Percentiles rank a stretch among this genome's conserved stretches.
phyloP scores from a whole-genome alignment of 2,329 filamentous ascomycete genomes.

The Fusarium albidum region DNA sequence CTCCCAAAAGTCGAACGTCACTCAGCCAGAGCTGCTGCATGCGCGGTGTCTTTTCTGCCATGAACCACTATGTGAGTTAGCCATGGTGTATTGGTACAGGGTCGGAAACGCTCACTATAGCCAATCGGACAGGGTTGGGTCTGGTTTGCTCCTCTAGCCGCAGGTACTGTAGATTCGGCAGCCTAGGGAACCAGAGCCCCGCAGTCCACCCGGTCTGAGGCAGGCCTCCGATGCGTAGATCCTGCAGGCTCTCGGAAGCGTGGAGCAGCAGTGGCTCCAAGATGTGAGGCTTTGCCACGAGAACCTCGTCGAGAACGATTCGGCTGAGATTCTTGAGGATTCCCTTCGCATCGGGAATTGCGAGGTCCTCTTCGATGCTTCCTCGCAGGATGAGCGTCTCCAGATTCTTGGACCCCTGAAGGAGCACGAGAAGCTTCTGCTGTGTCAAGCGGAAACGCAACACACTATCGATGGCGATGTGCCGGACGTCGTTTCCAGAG shows the following conservation, averaged over 20 bases:
- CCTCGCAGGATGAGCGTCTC: constrained; percentile 37
- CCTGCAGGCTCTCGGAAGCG: constrained; percentile 34
- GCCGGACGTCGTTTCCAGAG: constrained; percentile 43
- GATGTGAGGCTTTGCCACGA: constrained; percentile 19
- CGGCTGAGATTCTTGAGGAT: constrained; percentile 33
- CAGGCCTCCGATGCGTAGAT: constrained; percentile 36
- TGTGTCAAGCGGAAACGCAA: constrained; percentile 42
- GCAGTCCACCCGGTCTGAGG: constrained; percentile 23
- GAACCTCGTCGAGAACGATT: constrained; percentile 35
- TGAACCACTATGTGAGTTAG: constrained; percentile 36
- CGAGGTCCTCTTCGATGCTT: constrained; percentile 27
- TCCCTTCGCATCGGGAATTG: constrained; percentile 28
- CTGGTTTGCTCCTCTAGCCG: constrained; percentile 38
- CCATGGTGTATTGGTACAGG: not conserved
- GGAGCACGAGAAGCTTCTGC: constrained; percentile 39
- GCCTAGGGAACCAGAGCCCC: constrained; percentile 22
- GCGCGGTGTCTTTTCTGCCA: constrained; percentile 39
- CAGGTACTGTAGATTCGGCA: constrained; percentile 43
- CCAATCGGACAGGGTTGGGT: constrained; percentile 23
- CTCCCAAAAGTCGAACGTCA: constrained; percentile 35
- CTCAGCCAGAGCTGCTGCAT: constrained; percentile 46
- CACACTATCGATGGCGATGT: constrained; percentile 40
- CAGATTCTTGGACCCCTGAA: constrained; percentile 39
- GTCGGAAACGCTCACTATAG: constrained; percentile 27
- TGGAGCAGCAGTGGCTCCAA: constrained; percentile 31